phyloP scores from a whole-genome alignment of 345 rosid genomes.

The Murraya koenigii region DNA sequence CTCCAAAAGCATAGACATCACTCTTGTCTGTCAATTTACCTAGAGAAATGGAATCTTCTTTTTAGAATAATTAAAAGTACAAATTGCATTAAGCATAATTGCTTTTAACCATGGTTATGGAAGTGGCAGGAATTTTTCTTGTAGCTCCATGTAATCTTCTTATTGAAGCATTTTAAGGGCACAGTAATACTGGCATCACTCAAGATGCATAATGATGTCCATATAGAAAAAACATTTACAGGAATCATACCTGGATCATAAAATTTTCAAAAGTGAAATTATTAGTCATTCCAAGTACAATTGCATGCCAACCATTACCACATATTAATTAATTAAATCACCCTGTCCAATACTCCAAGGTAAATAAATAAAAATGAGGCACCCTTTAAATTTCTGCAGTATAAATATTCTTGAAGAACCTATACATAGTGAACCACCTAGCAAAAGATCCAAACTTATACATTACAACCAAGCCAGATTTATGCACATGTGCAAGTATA shows the following conservation, averaged over 20 bases:
- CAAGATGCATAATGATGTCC: background rate
- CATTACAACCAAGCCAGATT: background rate
- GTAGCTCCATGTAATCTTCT: background rate
- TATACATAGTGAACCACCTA: background rate
- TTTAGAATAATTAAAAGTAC: background rate
- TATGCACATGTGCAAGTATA: slow-evolving; percentile 24
- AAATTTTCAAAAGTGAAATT: background rate
- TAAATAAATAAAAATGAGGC: slow-evolving; percentile 1
- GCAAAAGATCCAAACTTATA: background rate
- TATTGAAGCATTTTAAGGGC: background rate
- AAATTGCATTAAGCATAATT: background rate
- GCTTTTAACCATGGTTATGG: background rate
- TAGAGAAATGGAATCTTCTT: slow-evolving; percentile 18
- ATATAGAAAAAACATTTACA: background rate
- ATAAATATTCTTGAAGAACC: background rate
- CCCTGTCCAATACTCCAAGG: slow-evolving; percentile 9
- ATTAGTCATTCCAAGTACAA: background rate
- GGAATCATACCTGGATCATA: background rate
- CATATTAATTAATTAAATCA: background rate
- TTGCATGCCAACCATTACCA: slow-evolving; percentile 2
- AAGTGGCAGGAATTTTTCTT: too few species aligned
- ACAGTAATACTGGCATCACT: background rate
- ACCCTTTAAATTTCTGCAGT: background rate
- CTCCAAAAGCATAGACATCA: slow-evolving; percentile 94
- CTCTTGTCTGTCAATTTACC: slow-evolving; percentile 94